phyloP scores from a whole-genome alignment of 2,329 filamentous ascomycete genomes.

The Exophiala aquamarina region DNA sequence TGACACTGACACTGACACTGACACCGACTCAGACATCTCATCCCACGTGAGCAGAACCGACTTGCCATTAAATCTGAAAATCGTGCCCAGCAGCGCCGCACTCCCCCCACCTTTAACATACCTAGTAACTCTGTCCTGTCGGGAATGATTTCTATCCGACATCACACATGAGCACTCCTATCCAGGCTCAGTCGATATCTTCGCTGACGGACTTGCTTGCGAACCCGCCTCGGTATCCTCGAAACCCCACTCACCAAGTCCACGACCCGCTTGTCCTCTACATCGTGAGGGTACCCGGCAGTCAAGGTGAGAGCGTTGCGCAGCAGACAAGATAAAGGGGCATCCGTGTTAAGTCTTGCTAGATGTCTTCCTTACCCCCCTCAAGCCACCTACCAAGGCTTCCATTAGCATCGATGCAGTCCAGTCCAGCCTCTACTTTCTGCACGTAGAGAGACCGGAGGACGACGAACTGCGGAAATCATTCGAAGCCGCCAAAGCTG shows the following conservation, averaged over 20 bases:
- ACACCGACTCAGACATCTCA: too few relatives aligned
- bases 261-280: constrained; percentile 79
- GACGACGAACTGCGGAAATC: constrained; percentile 48
- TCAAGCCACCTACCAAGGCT: constrained; percentile 78
- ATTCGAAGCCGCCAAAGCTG: constrained; percentile 36
- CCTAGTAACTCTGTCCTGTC: neutral
- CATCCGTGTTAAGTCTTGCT: constrained; percentile 17
- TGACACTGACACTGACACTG: too few relatives aligned
- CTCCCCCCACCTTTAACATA: neutral
- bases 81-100: neutral
- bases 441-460: constrained; percentile 71
- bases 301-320: constrained; percentile 61
- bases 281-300: constrained; percentile 89
- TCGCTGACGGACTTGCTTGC: constrained; percentile 76
- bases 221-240: constrained; percentile 82
- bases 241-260: constrained; percentile 68
- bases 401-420: constrained; percentile 88
- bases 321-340: constrained; percentile 11
- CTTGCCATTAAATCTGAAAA: too few relatives aligned
- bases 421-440: constrained; percentile 82
- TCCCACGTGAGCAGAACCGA: too few relatives aligned
- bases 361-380: constrained; percentile 91
- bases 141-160: too few relatives aligned
- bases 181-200: constrained; percentile 83
- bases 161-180: constrained; percentile 30